Conservation (phyloP, 164 flowering plant genomes). For the Berberis thunbergii region DNA sequence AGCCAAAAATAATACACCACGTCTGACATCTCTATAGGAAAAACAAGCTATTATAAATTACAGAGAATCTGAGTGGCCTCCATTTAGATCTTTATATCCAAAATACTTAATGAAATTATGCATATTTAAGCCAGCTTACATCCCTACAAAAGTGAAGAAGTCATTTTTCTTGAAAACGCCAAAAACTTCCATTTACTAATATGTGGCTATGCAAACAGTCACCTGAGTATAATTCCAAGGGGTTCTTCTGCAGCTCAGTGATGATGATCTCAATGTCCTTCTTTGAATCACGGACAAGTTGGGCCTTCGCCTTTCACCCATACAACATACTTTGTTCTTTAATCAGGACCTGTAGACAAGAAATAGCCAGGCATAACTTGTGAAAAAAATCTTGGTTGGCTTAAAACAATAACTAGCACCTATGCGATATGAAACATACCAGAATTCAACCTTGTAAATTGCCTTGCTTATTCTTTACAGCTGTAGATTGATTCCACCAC, state of each 20-base stretch:
- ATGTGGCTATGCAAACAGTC: not conserved
- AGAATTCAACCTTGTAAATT: constrained; percentile 49
- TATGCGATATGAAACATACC: constrained; percentile 28
- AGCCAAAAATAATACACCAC: too few relatives aligned
- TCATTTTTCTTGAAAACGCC: too few relatives aligned
- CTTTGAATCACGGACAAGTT: constrained; percentile 81
- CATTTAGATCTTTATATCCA: too few relatives aligned
- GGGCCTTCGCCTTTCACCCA: constrained; percentile 93
- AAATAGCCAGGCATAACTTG: constrained; percentile 2
- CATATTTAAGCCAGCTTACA: too few relatives aligned
- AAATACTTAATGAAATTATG: too few relatives aligned
- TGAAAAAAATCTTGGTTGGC: not conserved
- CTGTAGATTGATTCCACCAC: constrained; percentile 97
- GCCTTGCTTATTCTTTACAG: constrained; percentile 84
- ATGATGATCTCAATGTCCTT: constrained; percentile 52
- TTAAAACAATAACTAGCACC: not conserved
- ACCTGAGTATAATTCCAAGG: constrained; percentile 93
- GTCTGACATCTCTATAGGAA: too few relatives aligned
- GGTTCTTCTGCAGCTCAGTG: constrained; percentile 84
- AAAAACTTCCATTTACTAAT: too few relatives aligned
- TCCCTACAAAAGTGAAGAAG: too few relatives aligned
- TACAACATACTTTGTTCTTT: constrained; percentile 66
- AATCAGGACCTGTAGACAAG: constrained; percentile 62
- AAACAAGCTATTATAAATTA: too few relatives aligned
- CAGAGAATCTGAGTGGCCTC: too few relatives aligned